Conservation (phyloP, 164 flowering plant species). For the Stephania cephalantha region DNA sequence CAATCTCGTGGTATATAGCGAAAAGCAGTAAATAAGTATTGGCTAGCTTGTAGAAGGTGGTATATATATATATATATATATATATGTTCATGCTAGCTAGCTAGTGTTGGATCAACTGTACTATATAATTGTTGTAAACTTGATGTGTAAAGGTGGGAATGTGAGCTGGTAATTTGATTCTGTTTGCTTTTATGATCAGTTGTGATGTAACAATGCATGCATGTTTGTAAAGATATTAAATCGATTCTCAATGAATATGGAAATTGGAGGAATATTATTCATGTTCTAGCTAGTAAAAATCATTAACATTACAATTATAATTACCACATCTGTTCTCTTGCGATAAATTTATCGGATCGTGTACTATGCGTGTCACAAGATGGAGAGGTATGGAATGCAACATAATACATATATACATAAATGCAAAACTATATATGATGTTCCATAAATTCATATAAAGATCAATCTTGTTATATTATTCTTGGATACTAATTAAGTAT, state of each 20-base stretch:
- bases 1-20: background rate
- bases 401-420: too few relatives aligned
- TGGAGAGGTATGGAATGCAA: too few relatives aligned
- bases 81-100: background rate
- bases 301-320: too few relatives aligned
- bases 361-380: too few relatives aligned
- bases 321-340: too few relatives aligned
- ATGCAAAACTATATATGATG: too few relatives aligned
- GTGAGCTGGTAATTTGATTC: constrained; percentile 5
- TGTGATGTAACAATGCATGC: background rate
- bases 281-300: background rate
- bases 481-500: too few relatives aligned
- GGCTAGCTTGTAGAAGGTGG: background rate
- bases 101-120: background rate
- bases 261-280: background rate
- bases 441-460: too few relatives aligned
- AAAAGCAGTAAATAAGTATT: too few relatives aligned
- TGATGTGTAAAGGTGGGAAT: constrained; percentile 3
- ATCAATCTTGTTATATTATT: too few relatives aligned
- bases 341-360: too few relatives aligned
- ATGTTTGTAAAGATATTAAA: background rate
- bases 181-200: background rate
- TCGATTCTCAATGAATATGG: background rate
- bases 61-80: background rate
- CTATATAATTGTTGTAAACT: background rate